phyloP scores from a whole-genome alignment of 208 protist genomes.

The Wallacemonas sp. region DNA sequence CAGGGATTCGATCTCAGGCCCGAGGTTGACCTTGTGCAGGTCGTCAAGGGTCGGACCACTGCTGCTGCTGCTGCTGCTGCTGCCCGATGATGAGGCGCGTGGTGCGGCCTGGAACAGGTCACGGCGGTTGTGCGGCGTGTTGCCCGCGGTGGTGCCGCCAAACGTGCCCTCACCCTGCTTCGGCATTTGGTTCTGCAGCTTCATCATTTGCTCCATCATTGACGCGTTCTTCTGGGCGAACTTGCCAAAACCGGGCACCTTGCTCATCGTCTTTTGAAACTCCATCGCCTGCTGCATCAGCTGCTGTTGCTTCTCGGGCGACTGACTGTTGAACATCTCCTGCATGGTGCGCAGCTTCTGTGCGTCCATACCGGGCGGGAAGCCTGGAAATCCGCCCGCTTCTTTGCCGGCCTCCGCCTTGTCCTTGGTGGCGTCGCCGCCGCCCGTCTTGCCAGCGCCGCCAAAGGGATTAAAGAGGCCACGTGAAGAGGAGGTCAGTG shows the following conservation, averaged over 20 bases:
- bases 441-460: conserved; percentile 1
- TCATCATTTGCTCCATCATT: conserved; percentile 75
- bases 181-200: conserved; percentile 26
- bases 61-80: conserved; percentile 5
- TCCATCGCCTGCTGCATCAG: conserved; percentile 83
- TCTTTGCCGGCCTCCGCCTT: not conserved
- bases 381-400: conserved; percentile 18
- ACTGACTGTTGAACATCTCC: conserved; percentile 71
- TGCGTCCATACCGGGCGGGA: conserved; percentile 55
- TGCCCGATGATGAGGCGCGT: conserved; percentile 9
- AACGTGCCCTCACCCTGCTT: conserved; percentile 20
- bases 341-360: conserved; percentile 73
- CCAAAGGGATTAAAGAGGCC: conserved; percentile 20
- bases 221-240: conserved; percentile 64
- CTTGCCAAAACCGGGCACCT: conserved; percentile 73
- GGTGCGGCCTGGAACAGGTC: conserved; percentile 6
- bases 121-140: conserved; percentile 11
- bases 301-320: conserved; percentile 80
- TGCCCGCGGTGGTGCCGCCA: conserved; percentile 4
- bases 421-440: conserved; percentile 10
- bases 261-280: conserved; percentile 81
- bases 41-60: conserved; percentile 76
- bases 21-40: conserved; percentile 80
- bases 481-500: not conserved
- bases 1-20: conserved; percentile 86